A percentile compares a stretch with the other conserved stretches of the same genome.
Evolutionary conservation across 495 filamentous ascomycete genomes (phyloP).

Genomic region (Hypoxylon perforatum): DNA sequence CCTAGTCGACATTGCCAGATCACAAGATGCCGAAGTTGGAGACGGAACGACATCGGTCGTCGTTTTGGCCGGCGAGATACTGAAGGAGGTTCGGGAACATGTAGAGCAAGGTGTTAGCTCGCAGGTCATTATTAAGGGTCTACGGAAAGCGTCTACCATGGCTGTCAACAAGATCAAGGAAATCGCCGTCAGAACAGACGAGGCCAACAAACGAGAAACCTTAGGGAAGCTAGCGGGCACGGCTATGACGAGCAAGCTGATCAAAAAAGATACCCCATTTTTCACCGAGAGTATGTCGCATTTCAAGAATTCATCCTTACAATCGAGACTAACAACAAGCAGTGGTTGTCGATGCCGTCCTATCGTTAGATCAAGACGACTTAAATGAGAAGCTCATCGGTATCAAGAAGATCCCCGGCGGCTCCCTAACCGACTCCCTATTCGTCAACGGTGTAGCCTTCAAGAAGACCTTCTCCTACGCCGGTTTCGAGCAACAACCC

Average conservation of each 20-base stretch:
- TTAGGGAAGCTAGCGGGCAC: slow-evolving; percentile 89
- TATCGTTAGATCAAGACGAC: slow-evolving; percentile 96
- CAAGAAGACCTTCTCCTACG: slow-evolving; percentile 99
- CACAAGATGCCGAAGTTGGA: slow-evolving; percentile 98
- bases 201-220: slow-evolving; percentile 89
- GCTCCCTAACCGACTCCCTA: slow-evolving; percentile 94
- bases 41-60: slow-evolving; percentile 98
- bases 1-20: slow-evolving; percentile 96
- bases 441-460: slow-evolving; percentile 99
- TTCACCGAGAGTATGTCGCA: slow-evolving; percentile 91
- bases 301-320: not conserved
- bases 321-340: slow-evolving; percentile 22
- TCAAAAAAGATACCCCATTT: slow-evolving; percentile 95
- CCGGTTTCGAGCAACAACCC: slow-evolving; percentile 98
- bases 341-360: slow-evolving; percentile 98
- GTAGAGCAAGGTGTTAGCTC: slow-evolving; percentile 98
- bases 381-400: slow-evolving; percentile 98
- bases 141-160: slow-evolving; percentile 87
- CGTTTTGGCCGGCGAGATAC: slow-evolving; percentile 92
- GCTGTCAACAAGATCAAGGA: slow-evolving; percentile 99
- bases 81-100: slow-evolving; percentile 93
- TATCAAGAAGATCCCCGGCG: slow-evolving; percentile 96
- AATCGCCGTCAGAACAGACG: slow-evolving; percentile 88
- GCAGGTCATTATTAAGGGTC: slow-evolving; percentile 96
- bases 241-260: slow-evolving; percentile 99